A percentile compares a stretch with the other conserved stretches of the same genome.
Evolutionary conservation across 805 yeast genomes (phyloP).

Genomic region (Zygosaccharomyces siamensis): DNA sequence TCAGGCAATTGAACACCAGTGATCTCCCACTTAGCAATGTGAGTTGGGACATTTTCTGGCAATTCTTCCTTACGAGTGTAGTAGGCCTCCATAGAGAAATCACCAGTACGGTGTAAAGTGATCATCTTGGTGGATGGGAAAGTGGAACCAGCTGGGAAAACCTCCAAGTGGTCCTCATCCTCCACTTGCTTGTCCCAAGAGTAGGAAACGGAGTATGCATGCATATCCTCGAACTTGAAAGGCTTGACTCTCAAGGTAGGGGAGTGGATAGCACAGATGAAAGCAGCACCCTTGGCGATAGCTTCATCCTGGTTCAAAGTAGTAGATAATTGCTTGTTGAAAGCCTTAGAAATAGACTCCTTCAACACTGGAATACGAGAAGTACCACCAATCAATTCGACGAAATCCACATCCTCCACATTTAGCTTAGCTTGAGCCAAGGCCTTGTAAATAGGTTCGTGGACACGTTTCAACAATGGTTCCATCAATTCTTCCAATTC

Average conservation of each 20-base stretch:
- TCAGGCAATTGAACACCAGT: slow-evolving; percentile 77
- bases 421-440: slow-evolving; percentile 72
- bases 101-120: slow-evolving; percentile 86
- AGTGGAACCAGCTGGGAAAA: slow-evolving; percentile 88
- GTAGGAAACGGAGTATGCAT: slow-evolving; percentile 89
- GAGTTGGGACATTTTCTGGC: slow-evolving; percentile 59
- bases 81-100: slow-evolving; percentile 79
- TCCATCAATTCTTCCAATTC: slow-evolving; percentile 85
- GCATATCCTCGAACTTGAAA: slow-evolving; percentile 94
- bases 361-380: slow-evolving; percentile 95
- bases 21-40: slow-evolving; percentile 80
- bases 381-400: slow-evolving; percentile 97
- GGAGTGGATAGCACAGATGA: slow-evolving; percentile 97
- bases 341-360: slow-evolving; percentile 69
- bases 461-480: slow-evolving; percentile 74
- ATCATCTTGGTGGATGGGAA: slow-evolving; percentile 95
- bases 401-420: slow-evolving; percentile 73
- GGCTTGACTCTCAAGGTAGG: slow-evolving; percentile 98
- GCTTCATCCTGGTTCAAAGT: slow-evolving; percentile 99
- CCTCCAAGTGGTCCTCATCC: slow-evolving; percentile 88
- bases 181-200: slow-evolving; percentile 92
- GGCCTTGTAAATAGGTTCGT: slow-evolving; percentile 76
- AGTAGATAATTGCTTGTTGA: slow-evolving; percentile 82
- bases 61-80: slow-evolving; percentile 72
- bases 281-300: slow-evolving; percentile 98